Evolutionary conservation across 139 green algal genomes (phyloP), one percentile per base, ranked within the genome.

Genomic region (Chlorella sorokiniana): DNA sequence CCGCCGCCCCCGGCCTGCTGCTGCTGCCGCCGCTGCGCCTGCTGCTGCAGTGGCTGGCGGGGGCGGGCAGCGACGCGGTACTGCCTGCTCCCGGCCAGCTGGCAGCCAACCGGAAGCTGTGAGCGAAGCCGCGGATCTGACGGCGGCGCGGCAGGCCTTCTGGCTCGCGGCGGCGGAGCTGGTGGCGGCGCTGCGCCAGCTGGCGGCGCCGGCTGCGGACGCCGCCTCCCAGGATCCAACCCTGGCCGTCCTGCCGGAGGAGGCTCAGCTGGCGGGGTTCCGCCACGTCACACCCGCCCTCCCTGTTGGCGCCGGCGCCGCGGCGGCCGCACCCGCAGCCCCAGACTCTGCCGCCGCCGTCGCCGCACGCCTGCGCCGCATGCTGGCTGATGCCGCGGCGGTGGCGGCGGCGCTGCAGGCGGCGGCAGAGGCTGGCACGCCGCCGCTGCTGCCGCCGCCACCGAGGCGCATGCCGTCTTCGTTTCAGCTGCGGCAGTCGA

Each of bases 11-110:
- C 27, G 73, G 37, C 40, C 35, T 79, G 73, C 73, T 79, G 54
- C 73, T 79, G 73, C 73, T 79, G 37, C 73, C 73, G 35, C 73
- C 73, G 54, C 73, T 79, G 73, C 73, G 37, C 25, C 54, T 79
- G 54, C 54, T 79, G 54, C 37, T 79, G 37, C 59, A 42, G 41
- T 71, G 75, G 59, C 59, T 81, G 59, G 59, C n/a, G 2, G 59
- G 10, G 18, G 75, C 56, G 56, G 75, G 59, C 18, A 16, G 38
- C 20, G 40, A 41, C 7, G 56, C 48, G 75, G 14, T 81, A 29
- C 75, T 81, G 59, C 75, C 59, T 0, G 52, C 38, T 4, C 40
- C 27, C 31, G 73, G 33, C 42, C 37, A 20, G 65, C 65, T n/a
- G 38, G 27, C 68, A 0, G 7, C 59, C 59, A n/a, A 42, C 8